These are phyloP conservation scores for Suillus luteus DNA, from an alignment of 768 basidiomycete species.

Conservation along the genomic window DNA sequence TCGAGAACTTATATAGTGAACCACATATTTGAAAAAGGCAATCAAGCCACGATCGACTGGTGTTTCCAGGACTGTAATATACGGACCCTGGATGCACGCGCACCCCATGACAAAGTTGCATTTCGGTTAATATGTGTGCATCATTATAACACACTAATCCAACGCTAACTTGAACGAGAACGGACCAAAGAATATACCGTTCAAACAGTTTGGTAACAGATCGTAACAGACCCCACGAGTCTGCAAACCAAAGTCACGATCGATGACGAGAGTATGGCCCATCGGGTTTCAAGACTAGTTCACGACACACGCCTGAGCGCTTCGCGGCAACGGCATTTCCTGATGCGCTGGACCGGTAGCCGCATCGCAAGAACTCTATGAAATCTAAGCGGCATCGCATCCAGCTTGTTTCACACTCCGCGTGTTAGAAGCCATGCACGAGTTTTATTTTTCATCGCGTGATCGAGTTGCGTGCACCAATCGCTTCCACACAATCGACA, in stretches of 20 bases:
- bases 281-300: neutral
- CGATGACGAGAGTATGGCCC: no score
- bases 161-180: neutral
- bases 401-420: neutral
- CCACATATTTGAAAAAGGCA: neutral
- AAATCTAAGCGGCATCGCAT: neutral
- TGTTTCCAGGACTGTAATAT: neutral
- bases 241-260: neutral
- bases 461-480: neutral
- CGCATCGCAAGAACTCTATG: neutral
- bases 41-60: neutral
- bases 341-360: neutral
- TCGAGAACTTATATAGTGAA: neutral
- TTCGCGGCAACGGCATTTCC: neutral
- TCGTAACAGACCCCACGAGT: neutral
- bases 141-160: neutral
- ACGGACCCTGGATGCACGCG: neutral
- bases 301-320: neutral
- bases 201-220: neutral
- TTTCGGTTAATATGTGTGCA: neutral
- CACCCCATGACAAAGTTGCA: neutral
- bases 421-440: neutral
- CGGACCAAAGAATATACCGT: neutral
- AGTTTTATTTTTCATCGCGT: neutral
- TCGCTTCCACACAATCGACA: neutral